These are phyloP conservation scores for Asclepias syriaca DNA, from an alignment of 257 asterid species.

Conservation along the genomic window DNA sequence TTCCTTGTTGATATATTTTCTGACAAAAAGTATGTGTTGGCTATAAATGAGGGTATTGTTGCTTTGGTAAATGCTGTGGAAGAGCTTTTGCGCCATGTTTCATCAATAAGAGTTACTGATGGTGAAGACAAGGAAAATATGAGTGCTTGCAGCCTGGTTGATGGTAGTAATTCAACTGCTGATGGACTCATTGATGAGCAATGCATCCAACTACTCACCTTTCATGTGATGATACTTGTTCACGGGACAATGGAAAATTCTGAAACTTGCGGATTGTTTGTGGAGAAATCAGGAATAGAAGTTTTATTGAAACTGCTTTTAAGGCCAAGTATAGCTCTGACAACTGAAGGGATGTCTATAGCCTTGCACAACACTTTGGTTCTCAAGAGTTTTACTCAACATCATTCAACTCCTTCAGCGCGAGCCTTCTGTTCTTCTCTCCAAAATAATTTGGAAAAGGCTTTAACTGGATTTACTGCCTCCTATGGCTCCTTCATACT, in stretches of 20 bases:
- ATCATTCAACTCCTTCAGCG: conserved; percentile 83
- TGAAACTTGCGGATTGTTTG: conserved; percentile 90
- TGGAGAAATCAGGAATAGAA: conserved; percentile 90
- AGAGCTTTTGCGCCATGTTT: no score
- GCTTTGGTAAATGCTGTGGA: no score
- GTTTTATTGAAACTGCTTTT: conserved; percentile 72
- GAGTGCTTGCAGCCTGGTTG: no score
- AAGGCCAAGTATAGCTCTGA: conserved; percentile 83
- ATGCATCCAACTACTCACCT: no score
- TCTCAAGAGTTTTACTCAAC: conserved; percentile 90
- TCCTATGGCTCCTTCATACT: conserved; percentile 68
- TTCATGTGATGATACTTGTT: no score
- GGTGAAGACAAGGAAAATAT: no score
- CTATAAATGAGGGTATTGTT: no score
- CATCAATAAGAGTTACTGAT: no score
- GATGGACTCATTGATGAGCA: no score
- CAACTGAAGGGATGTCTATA: conserved; percentile 96
- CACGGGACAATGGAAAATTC: conserved; percentile 93
- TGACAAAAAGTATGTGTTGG: no score
- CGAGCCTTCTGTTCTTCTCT: conserved; percentile 82
- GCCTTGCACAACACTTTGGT: conserved; percentile 94
- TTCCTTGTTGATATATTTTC: no score
- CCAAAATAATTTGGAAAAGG: conserved; percentile 59
- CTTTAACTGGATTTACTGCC: conserved; percentile 43
- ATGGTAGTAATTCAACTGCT: no score